Conservation (phyloP, 768 basidiomycete genomes). For the Russula earlei region DNA sequence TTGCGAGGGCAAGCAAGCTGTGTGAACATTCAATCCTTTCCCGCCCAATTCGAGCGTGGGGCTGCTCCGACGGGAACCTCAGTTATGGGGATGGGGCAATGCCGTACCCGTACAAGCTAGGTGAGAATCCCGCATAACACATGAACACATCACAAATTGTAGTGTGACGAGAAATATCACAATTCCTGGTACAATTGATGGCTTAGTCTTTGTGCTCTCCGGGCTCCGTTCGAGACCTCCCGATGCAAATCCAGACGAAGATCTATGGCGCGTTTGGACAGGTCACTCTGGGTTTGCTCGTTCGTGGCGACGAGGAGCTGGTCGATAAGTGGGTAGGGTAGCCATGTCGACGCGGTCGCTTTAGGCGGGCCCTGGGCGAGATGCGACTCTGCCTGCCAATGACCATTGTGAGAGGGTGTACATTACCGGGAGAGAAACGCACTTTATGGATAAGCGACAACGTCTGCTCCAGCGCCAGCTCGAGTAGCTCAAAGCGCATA, state of each 20-base stretch:
- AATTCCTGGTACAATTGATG: conserved; percentile 9
- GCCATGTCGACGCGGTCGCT: conserved; percentile 57
- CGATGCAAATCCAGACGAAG: conserved; percentile 44
- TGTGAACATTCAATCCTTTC: neutral
- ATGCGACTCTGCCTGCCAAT: conserved; percentile 40
- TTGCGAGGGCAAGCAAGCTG: neutral
- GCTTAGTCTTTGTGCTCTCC: conserved; percentile 59
- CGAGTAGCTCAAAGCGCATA: conserved; percentile 70
- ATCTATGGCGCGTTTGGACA: conserved; percentile 34
- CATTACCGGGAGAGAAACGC: conserved; percentile 20
- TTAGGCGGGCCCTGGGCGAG: conserved; percentile 44
- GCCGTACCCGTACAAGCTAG: neutral
- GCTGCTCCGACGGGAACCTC: neutral
- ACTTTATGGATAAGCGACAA: conserved; percentile 68
- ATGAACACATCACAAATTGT: neutral
- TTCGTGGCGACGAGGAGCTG: conserved; percentile 64
- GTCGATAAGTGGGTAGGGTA: conserved; percentile 79
- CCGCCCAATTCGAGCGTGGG: no score
- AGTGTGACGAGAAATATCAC: neutral
- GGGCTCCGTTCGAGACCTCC: conserved; percentile 54
- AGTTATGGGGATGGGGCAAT: neutral
- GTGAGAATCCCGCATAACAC: neutral
- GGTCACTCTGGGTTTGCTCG: conserved; percentile 33
- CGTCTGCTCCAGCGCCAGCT: conserved; percentile 66
- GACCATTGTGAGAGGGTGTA: neutral